Evolutionary conservation across 2,329 filamentous ascomycete genomes (phyloP), one percentile per base, ranked within the genome.

Genomic region (Aspergillus sp.): DNA sequence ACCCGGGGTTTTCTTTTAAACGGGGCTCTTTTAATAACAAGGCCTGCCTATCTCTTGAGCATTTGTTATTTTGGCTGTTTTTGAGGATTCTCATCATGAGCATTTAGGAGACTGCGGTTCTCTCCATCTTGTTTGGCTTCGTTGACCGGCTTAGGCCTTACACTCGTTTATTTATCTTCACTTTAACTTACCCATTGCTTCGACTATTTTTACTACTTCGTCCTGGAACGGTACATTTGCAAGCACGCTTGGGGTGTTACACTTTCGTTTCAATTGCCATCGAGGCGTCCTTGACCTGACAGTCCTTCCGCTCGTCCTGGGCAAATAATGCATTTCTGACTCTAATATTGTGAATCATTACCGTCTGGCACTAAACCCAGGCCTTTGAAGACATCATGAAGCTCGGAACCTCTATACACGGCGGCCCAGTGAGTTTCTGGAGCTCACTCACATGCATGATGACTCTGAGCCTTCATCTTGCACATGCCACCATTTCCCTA

Each of bases 401-500:
- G 19, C 35, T 19, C 20, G 30, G 8, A 16, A 19, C 4, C 17
- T 3, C 19, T 3, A 17, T 8, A 32, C n/a, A 1, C 17, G 7
- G 14, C 20, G n/a, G 4, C 22, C 24, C 20, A 6, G n/a, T 16
- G 42, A n/a, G 20, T 11, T 48, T 20, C 20, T 48, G 46, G 46
- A 13, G 17, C n/a, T 17, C 46, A 3, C 2, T 48, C 9, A 3
- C n/a, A 10, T 48, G 20, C 13, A 24, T 14, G 22, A 17, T 11
- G 8, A 11, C 40, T 2, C 11, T 48, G 2, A 35, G 35, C 8
- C 13, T 35, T 30, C 46, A 41, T 10, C 38, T 30, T 9, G 46
- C 22, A 9, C 46, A 48, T 20, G 46, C 46, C 35, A 41, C 46
- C 16, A 48, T 48, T 6, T 19, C 24, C n/a, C 46, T 48, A n/a